These are phyloP conservation scores for Cercospora brassicicola DNA, from an alignment of 2,329 filamentous ascomycete genomes.

Conservation along the genomic window DNA sequence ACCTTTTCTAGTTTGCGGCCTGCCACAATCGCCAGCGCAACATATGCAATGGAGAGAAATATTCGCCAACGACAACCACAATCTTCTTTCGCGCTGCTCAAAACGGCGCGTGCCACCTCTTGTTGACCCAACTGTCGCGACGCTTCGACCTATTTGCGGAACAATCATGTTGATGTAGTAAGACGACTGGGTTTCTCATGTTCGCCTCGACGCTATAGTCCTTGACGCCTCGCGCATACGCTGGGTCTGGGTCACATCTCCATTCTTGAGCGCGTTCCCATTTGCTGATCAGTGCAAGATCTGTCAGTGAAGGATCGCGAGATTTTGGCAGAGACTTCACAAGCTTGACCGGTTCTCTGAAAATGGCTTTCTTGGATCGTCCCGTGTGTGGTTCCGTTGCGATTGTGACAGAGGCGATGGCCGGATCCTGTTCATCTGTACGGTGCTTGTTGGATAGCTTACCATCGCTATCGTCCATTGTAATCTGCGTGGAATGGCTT, in stretches of 20 bases:
- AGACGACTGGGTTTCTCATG: neutral
- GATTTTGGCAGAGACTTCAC: neutral
- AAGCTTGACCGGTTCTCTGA: neutral
- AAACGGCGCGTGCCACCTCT: conserved; percentile 3
- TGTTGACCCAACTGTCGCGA: neutral
- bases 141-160: neutral
- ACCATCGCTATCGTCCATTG: neutral
- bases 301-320: neutral
- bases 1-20: neutral
- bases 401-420: neutral
- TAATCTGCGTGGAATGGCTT: conserved; percentile 6
- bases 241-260: conserved; percentile 5
- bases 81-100: neutral
- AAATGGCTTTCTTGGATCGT: neutral
- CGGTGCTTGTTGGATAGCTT: neutral
- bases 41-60: neutral
- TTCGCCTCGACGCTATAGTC: conserved; percentile 9
- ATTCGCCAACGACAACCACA: neutral
- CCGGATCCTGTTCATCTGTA: neutral
- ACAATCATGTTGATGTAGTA: neutral
- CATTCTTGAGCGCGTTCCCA: conserved; percentile 9
- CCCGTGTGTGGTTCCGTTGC: neutral
- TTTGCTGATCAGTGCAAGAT: neutral
- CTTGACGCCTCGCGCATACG: neutral
- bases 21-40: neutral